phyloP scores from a whole-genome alignment of 257 asterid species.

The Capsicum chinense region DNA sequence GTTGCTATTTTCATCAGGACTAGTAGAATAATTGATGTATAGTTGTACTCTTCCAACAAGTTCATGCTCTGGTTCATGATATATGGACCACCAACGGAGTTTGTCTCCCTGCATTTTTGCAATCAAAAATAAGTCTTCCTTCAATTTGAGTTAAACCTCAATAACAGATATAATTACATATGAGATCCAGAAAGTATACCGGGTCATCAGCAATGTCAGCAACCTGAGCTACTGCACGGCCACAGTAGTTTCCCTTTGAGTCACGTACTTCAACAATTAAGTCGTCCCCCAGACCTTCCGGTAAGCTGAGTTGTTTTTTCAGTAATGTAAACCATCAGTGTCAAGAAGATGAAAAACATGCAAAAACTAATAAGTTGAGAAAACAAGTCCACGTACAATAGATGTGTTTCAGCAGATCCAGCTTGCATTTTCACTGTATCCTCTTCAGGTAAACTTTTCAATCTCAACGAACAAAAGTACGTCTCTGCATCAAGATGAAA shows the following conservation, averaged over 20 bases:
- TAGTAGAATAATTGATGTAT: slow-evolving; percentile 67
- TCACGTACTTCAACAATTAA: slow-evolving; percentile 77
- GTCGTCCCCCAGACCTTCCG: slow-evolving; percentile 92
- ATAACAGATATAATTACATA: slow-evolving; percentile 23
- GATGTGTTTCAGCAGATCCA: slow-evolving; percentile 91
- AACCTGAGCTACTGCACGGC: slow-evolving; percentile 80
- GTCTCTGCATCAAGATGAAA: slow-evolving; percentile 55
- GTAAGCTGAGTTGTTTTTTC: slow-evolving; percentile 59
- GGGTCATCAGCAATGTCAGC: slow-evolving; percentile 91
- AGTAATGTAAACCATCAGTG: slow-evolving; percentile 30
- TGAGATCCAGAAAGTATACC: slow-evolving; percentile 49
- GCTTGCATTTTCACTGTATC: slow-evolving; percentile 89
- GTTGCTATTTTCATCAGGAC: slow-evolving; percentile 66
- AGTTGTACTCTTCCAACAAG: slow-evolving; percentile 88
- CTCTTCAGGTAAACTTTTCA: slow-evolving; percentile 82
- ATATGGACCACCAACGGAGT: slow-evolving; percentile 77
- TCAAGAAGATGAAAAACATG: slow-evolving; percentile 24
- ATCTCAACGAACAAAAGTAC: slow-evolving; percentile 74
- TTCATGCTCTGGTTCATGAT: slow-evolving; percentile 89
- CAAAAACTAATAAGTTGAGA: neutral
- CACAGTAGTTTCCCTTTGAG: slow-evolving; percentile 79
- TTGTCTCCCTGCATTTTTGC: slow-evolving; percentile 73
- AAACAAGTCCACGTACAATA: slow-evolving; percentile 69
- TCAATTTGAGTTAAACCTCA: neutral
- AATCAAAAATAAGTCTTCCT: slow-evolving; percentile 32